These are phyloP conservation scores for Pichia sporocuriosa DNA, from an alignment of 805 yeast genomes.

Conservation along the genomic window DNA sequence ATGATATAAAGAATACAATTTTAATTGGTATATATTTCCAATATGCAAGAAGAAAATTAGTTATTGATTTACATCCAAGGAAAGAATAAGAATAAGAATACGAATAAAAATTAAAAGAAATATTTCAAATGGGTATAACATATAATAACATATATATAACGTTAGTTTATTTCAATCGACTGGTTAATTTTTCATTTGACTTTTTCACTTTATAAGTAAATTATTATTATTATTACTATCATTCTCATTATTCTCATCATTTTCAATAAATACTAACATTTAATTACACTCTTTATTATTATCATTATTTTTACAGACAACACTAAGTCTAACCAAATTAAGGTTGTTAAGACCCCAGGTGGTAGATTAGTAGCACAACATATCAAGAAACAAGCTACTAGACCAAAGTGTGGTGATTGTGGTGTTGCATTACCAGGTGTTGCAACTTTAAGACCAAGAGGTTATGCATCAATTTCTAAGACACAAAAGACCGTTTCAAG, in stretches of 20 bases:
- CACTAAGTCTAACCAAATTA: constrained; percentile 99
- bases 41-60: too few species aligned
- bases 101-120: too few species aligned
- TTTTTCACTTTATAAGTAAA: too few species aligned
- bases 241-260: background rate
- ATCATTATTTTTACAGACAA: constrained; percentile 62
- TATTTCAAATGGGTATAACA: too few species aligned
- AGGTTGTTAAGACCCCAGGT: constrained; percentile 99
- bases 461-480: constrained; percentile 91
- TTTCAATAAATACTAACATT: constrained; percentile 17
- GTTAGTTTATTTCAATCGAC: too few species aligned
- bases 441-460: constrained; percentile 95
- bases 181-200: too few species aligned
- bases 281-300: background rate
- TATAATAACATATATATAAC: too few species aligned
- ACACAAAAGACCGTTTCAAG: constrained; percentile 98
- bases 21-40: too few species aligned
- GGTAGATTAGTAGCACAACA: constrained; percentile 98
- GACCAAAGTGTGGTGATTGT: constrained; percentile 87
- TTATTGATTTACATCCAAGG: too few species aligned
- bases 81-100: too few species aligned
- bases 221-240: background rate
- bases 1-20: too few species aligned
- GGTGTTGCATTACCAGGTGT: constrained; percentile 62
- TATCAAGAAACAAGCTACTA: constrained; percentile 83